Evolutionary conservation across 2,329 filamentous ascomycete species (phyloP).

Genomic region (Rhytidhysteron rufulum): DNA sequence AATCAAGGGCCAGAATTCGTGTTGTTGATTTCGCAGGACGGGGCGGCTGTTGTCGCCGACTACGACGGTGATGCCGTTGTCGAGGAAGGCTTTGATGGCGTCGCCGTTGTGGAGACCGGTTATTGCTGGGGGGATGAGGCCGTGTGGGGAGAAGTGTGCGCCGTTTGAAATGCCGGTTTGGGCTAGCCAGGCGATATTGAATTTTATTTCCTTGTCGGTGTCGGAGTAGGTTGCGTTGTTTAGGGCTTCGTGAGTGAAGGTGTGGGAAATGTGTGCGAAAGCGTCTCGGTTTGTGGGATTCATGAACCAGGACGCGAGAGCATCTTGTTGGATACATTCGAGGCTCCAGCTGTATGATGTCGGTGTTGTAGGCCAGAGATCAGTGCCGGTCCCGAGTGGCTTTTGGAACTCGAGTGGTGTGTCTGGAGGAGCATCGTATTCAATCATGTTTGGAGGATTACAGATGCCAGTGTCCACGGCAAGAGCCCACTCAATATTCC

Average conservation of each 20-base stretch:
- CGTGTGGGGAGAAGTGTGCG: constrained; percentile 45
- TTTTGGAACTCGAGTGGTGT: constrained; percentile 41
- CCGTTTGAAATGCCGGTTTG: constrained; percentile 49
- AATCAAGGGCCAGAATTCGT: constrained; percentile 53
- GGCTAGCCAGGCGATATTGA: constrained; percentile 58
- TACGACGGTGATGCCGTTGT: constrained; percentile 53
- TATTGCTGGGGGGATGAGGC: constrained; percentile 58
- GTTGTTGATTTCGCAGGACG: constrained; percentile 44
- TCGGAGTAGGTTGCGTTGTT: constrained; percentile 60
- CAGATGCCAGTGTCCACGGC: constrained; percentile 9
- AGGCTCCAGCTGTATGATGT: constrained; percentile 47
- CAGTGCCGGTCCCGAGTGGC: constrained; percentile 19
- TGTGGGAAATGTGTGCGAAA: constrained; percentile 60
- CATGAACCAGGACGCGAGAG: constrained; percentile 53
- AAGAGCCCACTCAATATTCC: constrained; percentile 6
- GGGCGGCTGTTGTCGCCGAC: constrained; percentile 60
- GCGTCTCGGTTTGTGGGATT: constrained; percentile 47
- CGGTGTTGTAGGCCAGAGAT: no score
- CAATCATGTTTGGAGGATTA: no score
- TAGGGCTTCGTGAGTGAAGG: constrained; percentile 57
- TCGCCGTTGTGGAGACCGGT: constrained; percentile 61
- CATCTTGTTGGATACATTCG: constrained; percentile 49
- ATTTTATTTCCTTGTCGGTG: constrained; percentile 54
- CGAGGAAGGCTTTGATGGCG: constrained; percentile 53
- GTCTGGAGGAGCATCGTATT: constrained; percentile 27